phyloP scores from a whole-genome alignment of 2,329 filamentous ascomycete genomes.

The Magnaporthiopsis rhizophila region DNA sequence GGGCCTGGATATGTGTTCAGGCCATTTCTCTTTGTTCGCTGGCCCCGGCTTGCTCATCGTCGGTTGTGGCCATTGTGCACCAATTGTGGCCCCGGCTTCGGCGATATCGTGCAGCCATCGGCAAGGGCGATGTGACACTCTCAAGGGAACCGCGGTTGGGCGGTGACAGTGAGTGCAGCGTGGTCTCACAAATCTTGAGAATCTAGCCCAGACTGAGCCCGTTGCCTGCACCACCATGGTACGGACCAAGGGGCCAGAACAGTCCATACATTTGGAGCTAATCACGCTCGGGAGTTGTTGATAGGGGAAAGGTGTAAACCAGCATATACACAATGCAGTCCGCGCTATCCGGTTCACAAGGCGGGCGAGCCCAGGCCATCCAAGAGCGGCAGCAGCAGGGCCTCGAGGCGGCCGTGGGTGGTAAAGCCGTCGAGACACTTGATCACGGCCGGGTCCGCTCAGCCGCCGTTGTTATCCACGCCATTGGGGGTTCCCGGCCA shows the following conservation, averaged over 20 bases:
- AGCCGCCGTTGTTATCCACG: constrained; percentile 8
- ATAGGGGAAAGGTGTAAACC: not conserved
- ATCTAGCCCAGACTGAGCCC: not conserved
- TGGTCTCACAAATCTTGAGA: not conserved
- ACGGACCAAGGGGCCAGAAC: not conserved
- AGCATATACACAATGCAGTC: not conserved
- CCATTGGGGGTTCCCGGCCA: constrained; percentile 22
- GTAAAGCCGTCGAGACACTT: constrained; percentile 22
- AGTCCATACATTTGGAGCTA: not conserved
- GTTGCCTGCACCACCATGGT: not conserved
- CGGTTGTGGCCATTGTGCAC: not conserved
- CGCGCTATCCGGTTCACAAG: constrained; percentile 15
- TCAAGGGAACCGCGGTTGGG: not conserved
- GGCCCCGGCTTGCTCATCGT: not conserved
- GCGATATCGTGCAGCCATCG: not conserved
- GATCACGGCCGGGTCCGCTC: constrained; percentile 13
- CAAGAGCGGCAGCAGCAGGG: constrained; percentile 29
- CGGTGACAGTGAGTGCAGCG: not conserved
- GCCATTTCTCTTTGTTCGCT: not conserved
- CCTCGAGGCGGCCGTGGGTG: constrained; percentile 23
- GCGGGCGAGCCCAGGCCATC: constrained; percentile 27
- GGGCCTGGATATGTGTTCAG: not conserved
- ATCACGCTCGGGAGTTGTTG: not conserved
- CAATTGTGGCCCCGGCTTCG: not conserved
- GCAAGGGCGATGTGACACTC: not conserved